These are phyloP conservation scores for Wallacemonas sp. DNA, from an alignment of 208 protist species.

Conservation along the genomic window DNA sequence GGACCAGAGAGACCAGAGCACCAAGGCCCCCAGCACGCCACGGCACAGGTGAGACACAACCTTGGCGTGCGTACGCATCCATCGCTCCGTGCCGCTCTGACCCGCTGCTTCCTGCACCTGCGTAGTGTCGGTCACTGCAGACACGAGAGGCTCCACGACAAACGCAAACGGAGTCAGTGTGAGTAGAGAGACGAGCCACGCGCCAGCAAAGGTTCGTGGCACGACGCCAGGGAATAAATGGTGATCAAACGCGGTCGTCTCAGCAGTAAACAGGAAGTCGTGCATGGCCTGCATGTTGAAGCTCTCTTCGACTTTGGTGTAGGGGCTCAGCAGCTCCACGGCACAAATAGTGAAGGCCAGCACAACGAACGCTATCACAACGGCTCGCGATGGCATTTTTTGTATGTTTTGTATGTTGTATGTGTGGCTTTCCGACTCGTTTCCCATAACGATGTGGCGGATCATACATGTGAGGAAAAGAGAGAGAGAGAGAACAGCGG, in stretches of 20 bases:
- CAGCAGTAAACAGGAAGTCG: slow-evolving; percentile 79
- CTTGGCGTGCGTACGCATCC: slow-evolving; percentile 16
- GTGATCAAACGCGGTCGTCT: slow-evolving; percentile 85
- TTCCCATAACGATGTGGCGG: too few species aligned
- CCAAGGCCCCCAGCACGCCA: slow-evolving; percentile 26
- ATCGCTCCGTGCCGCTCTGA: background rate
- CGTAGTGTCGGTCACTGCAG: background rate
- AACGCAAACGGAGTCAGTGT: slow-evolving; percentile 22
- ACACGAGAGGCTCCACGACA: slow-evolving; percentile 2
- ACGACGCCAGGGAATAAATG: slow-evolving; percentile 92
- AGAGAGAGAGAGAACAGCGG: too few species aligned
- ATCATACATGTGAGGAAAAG: too few species aligned
- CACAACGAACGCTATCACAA: slow-evolving; percentile 12
- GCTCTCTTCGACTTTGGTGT: slow-evolving; percentile 95
- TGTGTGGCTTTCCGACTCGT: too few species aligned
- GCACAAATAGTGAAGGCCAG: slow-evolving; percentile 30
- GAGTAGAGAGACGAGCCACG: slow-evolving; percentile 50
- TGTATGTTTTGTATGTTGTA: too few species aligned
- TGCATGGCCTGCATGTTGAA: slow-evolving; percentile 96
- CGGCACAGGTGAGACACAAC: slow-evolving; percentile 32
- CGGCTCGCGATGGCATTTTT: too few species aligned
- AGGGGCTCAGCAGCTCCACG: slow-evolving; percentile 47
- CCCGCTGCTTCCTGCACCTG: background rate
- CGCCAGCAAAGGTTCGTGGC: slow-evolving; percentile 90
- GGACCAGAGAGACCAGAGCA: slow-evolving; percentile 28